Evolutionary conservation across 306 rosid species (phyloP).

Genomic region (Hippophae rhamnoides): DNA sequence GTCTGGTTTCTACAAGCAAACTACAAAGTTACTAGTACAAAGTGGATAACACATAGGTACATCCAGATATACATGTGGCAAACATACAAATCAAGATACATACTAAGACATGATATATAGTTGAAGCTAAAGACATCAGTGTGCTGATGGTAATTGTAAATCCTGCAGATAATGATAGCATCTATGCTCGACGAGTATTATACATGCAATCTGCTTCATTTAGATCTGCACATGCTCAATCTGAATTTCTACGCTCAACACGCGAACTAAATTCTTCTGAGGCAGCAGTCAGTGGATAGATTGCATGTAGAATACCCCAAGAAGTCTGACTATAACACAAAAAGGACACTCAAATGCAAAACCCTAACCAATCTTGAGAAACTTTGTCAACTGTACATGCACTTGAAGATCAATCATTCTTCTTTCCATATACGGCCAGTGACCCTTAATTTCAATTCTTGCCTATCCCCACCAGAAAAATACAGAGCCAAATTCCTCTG

Average conservation of each 20-base stretch:
- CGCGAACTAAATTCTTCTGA: not conserved
- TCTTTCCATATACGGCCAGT: slow-evolving; percentile 97
- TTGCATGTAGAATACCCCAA: not conserved
- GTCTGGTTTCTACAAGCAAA: no score
- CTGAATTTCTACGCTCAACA: slow-evolving; percentile 1
- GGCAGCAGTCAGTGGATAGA: slow-evolving; percentile 5
- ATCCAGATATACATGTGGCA: no score
- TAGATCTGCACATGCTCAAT: slow-evolving; percentile 1
- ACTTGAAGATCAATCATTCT: slow-evolving; percentile 34
- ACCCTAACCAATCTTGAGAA: slow-evolving; percentile 11
- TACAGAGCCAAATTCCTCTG: slow-evolving; percentile 77
- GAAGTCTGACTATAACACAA: slow-evolving; percentile 10
- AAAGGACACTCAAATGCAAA: slow-evolving; percentile 1
- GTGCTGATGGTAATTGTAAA: no score
- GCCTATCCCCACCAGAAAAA: slow-evolving; percentile 79
- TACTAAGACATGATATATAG: no score
- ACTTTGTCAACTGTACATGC: slow-evolving; percentile 34
- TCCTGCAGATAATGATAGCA: no score
- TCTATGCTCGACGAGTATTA: not conserved
- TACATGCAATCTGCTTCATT: slow-evolving; percentile 9
- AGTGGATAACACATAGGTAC: no score
- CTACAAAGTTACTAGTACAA: no score
- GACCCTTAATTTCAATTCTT: slow-evolving; percentile 74
- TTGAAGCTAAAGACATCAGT: no score
- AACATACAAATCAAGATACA: no score